phyloP scores from a whole-genome alignment of 768 basidiomycete genomes.

The Pulveroboletus sp. region DNA sequence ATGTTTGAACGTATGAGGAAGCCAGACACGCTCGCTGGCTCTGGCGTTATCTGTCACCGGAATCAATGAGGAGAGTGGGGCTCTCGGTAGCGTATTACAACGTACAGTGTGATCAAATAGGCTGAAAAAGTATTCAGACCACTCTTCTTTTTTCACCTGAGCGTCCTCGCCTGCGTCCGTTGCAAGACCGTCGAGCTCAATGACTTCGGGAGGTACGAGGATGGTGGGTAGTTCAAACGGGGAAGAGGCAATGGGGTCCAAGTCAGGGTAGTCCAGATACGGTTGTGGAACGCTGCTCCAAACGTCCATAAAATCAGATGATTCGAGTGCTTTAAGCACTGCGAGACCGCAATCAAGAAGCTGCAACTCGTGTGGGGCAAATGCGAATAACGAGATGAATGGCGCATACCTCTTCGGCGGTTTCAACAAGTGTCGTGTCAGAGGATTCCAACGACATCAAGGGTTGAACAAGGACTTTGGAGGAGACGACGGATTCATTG shows the following conservation, averaged over 20 bases:
- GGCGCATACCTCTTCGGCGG: constrained; percentile 57
- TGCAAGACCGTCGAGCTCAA: constrained; percentile 72
- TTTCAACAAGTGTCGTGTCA: constrained; percentile 41
- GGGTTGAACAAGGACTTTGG: constrained; percentile 69
- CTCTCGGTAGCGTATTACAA: neutral
- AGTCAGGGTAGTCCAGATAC: constrained; percentile 49
- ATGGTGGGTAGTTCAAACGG: constrained; percentile 74
- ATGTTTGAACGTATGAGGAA: constrained; percentile 77
- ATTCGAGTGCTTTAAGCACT: constrained; percentile 60
- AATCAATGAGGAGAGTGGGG: neutral
- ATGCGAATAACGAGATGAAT: neutral
- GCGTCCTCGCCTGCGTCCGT: constrained; percentile 70
- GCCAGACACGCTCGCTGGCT: constrained; percentile 69
- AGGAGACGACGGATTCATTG: constrained; percentile 54
- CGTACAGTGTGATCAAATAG: constrained; percentile 61
- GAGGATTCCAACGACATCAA: constrained; percentile 48
- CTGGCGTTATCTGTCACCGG: constrained; percentile 63
- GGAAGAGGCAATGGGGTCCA: constrained; percentile 36
- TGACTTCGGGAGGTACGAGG: constrained; percentile 84
- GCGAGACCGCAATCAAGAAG: constrained; percentile 71
- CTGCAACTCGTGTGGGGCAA: constrained; percentile 36
- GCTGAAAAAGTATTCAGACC: constrained; percentile 69
- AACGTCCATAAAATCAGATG: constrained; percentile 56
- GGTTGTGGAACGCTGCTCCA: constrained; percentile 62
- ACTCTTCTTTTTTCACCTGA: constrained; percentile 76